phyloP scores from a whole-genome alignment of 345 rosid genomes.

The Corymbia maculata region DNA sequence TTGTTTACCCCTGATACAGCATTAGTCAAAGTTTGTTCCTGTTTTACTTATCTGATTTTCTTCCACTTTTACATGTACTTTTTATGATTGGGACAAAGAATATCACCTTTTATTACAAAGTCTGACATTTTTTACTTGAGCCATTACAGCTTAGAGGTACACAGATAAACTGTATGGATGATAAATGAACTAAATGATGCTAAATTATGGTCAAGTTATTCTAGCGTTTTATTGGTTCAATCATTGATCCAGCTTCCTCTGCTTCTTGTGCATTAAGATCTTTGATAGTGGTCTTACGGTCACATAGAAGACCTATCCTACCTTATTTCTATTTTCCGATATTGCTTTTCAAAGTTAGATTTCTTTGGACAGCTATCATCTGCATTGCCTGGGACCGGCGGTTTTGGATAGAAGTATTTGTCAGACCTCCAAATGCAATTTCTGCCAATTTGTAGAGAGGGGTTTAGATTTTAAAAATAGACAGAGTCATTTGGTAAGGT shows the following conservation, averaged over 20 bases:
- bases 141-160: background rate
- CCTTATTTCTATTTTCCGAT: background rate
- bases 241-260: background rate
- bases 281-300: background rate
- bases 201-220: background rate
- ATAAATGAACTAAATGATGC: background rate
- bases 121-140: background rate
- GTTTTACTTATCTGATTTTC: background rate
- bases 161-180: background rate
- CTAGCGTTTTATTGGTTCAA: background rate
- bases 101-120: background rate
- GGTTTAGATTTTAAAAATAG: constrained; percentile 10
- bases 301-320: background rate
- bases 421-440: constrained; percentile 27
- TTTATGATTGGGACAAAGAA: background rate
- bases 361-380: constrained; percentile 47
- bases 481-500: constrained; percentile 31
- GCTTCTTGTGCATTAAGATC: background rate
- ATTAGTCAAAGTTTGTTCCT: background rate
- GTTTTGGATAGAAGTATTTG: constrained; percentile 2
- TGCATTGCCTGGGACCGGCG: constrained; percentile 30
- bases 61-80: background rate
- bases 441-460: constrained; percentile 23
- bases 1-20: background rate
- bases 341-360: background rate